Evolutionary conservation across 768 basidiomycete genomes (phyloP).

Genomic region (Panaeolus cyanescens): DNA sequence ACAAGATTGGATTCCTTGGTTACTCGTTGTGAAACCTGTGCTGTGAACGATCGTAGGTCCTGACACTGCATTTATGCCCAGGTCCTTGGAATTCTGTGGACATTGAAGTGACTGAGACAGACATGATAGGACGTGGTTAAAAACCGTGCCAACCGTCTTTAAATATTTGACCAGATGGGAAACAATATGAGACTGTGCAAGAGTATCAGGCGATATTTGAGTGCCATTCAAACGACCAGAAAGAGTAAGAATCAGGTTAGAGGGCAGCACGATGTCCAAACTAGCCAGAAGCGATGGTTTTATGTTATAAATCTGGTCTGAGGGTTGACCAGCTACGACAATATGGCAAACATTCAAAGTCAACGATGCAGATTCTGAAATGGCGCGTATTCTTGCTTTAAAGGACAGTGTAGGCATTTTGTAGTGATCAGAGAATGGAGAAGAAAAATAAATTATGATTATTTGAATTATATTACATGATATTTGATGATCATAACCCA

Average conservation of each 20-base stretch:
- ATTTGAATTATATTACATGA: constrained; percentile 6
- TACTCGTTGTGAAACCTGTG: constrained; percentile 28
- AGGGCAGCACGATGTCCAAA: constrained; percentile 51
- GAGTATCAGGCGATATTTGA: constrained; percentile 35
- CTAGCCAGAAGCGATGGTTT: constrained; percentile 39
- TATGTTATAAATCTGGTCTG: constrained; percentile 28
- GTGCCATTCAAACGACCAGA: constrained; percentile 53
- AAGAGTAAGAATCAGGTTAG: constrained; percentile 53
- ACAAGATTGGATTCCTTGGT: background rate
- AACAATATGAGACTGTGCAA: constrained; percentile 52
- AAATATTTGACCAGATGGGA: constrained; percentile 53
- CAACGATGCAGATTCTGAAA: constrained; percentile 44
- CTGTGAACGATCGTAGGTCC: constrained; percentile 45
- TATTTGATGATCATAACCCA: constrained; percentile 26
- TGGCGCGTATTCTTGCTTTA: constrained; percentile 43
- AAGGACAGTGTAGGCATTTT: constrained; percentile 33
- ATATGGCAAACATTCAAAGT: constrained; percentile 48
- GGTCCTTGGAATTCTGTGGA: constrained; percentile 55
- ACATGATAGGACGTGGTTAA: constrained; percentile 6
- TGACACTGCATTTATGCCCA: constrained; percentile 64
- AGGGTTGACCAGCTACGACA: constrained; percentile 31
- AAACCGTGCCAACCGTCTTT: constrained; percentile 37
- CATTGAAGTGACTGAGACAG: background rate
- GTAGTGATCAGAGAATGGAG: background rate
- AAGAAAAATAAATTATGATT: background rate